Conservation (phyloP, 2,329 filamentous ascomycete genomes). For the Microcyclosporella mali region DNA sequence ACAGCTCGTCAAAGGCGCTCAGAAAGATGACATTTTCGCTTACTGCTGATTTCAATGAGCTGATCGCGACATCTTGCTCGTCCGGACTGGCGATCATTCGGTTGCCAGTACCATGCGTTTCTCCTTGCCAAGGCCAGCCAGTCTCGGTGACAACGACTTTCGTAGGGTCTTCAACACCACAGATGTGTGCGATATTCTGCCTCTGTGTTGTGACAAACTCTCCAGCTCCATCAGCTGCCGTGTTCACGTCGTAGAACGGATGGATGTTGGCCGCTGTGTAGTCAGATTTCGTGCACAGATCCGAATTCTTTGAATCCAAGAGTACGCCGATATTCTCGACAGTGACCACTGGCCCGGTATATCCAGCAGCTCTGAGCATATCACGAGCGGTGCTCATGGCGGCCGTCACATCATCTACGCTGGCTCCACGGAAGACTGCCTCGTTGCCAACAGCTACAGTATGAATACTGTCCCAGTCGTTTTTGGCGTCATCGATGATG, state of each 20-base stretch:
- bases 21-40: constrained; percentile 61
- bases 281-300: constrained; percentile 67
- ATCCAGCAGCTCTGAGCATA: constrained; percentile 58
- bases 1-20: constrained; percentile 70
- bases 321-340: constrained; percentile 72
- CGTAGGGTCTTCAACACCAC: constrained; percentile 43
- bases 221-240: constrained; percentile 57
- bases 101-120: constrained; percentile 56
- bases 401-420: constrained; percentile 48
- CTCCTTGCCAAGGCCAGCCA: constrained; percentile 72
- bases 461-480: constrained; percentile 63
- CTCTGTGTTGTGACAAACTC: constrained; percentile 57
- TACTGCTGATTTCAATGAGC: constrained; percentile 58
- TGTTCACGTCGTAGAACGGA: constrained; percentile 70
- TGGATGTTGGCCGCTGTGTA: constrained; percentile 78
- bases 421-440: constrained; percentile 58
- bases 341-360: constrained; percentile 65
- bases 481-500: constrained; percentile 54
- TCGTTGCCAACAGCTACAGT: constrained; percentile 78
- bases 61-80: constrained; percentile 62
- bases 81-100: constrained; percentile 52
- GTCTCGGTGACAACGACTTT: constrained; percentile 71
- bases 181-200: constrained; percentile 42
- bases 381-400: constrained; percentile 54
- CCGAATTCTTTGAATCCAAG: constrained; percentile 54